Evolutionary conservation across 2,329 filamentous ascomycete species (phyloP).

Genomic region (Pyrenophora tritici-repentis): DNA sequence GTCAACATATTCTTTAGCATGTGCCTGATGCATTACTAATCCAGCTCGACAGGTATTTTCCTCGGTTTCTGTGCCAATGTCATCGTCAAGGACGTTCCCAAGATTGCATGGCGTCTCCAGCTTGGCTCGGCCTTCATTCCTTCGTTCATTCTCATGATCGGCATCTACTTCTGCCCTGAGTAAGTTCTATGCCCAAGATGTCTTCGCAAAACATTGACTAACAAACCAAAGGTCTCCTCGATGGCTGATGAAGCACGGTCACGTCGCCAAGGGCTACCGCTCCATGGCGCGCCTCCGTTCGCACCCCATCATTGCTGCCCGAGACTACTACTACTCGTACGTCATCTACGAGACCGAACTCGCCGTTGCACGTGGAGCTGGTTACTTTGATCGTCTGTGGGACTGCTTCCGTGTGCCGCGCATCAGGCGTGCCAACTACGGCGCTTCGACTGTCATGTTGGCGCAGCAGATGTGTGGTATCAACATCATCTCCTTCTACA

Average conservation of each 20-base stretch:
- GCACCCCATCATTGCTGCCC: constrained; percentile 41
- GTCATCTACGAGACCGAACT: constrained; percentile 45
- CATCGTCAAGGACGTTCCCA: constrained; percentile 49
- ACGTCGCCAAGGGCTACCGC: constrained; percentile 50
- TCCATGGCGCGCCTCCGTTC: constrained; percentile 54
- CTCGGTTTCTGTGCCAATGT: constrained; percentile 57
- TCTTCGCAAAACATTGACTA: too few species aligned
- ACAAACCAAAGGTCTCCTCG: constrained; percentile 37
- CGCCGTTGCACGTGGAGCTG: constrained; percentile 38
- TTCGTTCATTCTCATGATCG: constrained; percentile 41
- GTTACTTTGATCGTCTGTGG: constrained; percentile 50
- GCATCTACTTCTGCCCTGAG: constrained; percentile 48
- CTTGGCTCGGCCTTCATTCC: constrained; percentile 49
- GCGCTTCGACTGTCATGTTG: constrained; percentile 49
- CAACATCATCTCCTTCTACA: constrained; percentile 84
- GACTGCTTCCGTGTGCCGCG: constrained; percentile 54
- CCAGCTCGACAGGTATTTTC: constrained; percentile 42
- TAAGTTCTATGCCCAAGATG: neutral
- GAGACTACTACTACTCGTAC: constrained; percentile 47
- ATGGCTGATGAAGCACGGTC: constrained; percentile 48
- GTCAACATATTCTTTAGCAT: constrained; percentile 1
- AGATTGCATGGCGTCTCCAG: constrained; percentile 45
- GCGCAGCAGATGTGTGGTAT: constrained; percentile 50
- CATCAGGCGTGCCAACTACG: constrained; percentile 47
- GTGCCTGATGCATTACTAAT: constrained; percentile 14